Evolutionary conservation across 2,329 filamentous ascomycete genomes (phyloP).

Genomic region (Claviceps digitariae): DNA sequence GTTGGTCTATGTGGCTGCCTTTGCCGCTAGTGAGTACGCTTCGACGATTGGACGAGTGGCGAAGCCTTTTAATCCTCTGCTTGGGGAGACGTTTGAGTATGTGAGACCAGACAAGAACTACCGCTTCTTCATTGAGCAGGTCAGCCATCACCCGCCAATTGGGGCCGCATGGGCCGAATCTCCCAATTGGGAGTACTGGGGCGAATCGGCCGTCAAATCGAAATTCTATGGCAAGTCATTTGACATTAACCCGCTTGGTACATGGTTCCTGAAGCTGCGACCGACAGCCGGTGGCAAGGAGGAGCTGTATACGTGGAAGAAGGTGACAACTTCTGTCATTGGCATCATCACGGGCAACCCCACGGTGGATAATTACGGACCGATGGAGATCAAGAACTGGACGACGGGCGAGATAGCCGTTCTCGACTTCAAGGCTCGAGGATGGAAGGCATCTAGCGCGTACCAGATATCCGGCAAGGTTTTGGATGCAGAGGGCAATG

Average conservation of each 20-base stretch:
- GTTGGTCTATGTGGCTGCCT: slow-evolving; percentile 86
- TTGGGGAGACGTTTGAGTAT: slow-evolving; percentile 96
- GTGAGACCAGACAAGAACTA: slow-evolving; percentile 92
- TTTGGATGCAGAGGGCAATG: slow-evolving; percentile 62
- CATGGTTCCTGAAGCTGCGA: slow-evolving; percentile 85
- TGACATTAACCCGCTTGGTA: slow-evolving; percentile 90
- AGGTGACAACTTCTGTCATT: slow-evolving; percentile 93
- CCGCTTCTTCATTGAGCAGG: slow-evolving; percentile 96
- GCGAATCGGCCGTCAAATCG: slow-evolving; percentile 86
- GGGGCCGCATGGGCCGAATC: slow-evolving; percentile 89
- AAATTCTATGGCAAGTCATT: slow-evolving; percentile 98
- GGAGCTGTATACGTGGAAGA: slow-evolving; percentile 97
- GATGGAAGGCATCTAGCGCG: slow-evolving; percentile 88
- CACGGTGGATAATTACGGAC: slow-evolving; percentile 92
- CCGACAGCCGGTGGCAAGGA: slow-evolving; percentile 61
- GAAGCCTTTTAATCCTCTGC: slow-evolving; percentile 92
- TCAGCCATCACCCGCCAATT: slow-evolving; percentile 91
- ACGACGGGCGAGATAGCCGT: slow-evolving; percentile 83
- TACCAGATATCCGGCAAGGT: slow-evolving; percentile 84
- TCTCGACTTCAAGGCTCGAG: slow-evolving; percentile 86
- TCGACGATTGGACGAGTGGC: slow-evolving; percentile 94
- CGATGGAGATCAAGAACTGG: slow-evolving; percentile 97
- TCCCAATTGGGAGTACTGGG: slow-evolving; percentile 92
- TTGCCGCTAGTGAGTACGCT: slow-evolving; percentile 91
- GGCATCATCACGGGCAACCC: slow-evolving; percentile 97